Evolutionary conservation across 805 yeast genomes (phyloP).

Genomic region (Candida broadrunensis): DNA sequence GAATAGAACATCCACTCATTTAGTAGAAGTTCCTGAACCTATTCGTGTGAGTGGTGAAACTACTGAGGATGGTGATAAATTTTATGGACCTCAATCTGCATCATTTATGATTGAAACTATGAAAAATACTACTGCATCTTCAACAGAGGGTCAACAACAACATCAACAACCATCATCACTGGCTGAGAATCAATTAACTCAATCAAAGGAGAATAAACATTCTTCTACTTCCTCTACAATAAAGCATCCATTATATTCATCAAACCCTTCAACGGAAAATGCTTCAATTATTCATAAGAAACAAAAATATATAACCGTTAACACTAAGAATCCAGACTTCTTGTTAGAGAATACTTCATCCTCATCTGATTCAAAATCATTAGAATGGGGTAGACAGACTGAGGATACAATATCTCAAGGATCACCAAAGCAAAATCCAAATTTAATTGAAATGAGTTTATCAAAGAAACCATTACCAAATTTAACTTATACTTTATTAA

Average conservation of each 20-base stretch:
- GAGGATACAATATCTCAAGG: conserved; percentile 1
- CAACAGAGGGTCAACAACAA: too few relatives aligned
- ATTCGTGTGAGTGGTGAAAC: conserved; percentile 30
- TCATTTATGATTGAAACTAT: conserved; percentile 44
- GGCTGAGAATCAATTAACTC: not conserved
- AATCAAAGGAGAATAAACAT: not conserved
- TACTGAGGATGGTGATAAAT: conserved; percentile 39
- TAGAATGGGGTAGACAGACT: conserved; percentile 5
- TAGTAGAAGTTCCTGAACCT: not conserved
- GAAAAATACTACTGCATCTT: conserved; percentile 5
- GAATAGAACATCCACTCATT: not conserved
- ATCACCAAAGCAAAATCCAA: conserved; percentile 1
- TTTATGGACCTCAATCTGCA: conserved; percentile 52
- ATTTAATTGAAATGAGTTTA: conserved; percentile 18
- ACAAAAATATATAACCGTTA: not conserved
- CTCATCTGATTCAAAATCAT: not conserved
- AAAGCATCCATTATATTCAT: not conserved
- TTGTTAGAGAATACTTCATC: not conserved
- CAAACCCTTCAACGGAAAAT: not conserved
- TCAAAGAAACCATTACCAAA: conserved; percentile 32
- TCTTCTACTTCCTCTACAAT: not conserved
- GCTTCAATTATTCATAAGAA: not conserved
- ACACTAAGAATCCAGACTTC: not conserved
- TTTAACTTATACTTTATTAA: conserved; percentile 7
- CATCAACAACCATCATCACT: not conserved